Conservation (phyloP, 2,329 filamentous ascomycete genomes). For the Claviceps sp. region DNA sequence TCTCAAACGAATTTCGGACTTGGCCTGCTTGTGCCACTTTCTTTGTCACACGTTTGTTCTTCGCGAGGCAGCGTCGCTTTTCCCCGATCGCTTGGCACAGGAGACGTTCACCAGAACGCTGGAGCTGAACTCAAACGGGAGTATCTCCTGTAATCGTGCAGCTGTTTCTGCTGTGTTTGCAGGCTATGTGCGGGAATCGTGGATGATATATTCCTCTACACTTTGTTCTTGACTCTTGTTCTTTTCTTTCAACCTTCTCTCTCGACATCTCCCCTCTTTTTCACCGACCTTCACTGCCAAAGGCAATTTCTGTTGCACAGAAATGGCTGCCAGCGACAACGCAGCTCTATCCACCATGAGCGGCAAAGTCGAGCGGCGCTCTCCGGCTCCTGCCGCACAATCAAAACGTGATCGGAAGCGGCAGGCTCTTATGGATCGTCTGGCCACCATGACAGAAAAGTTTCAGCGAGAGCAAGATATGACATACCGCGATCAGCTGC, state of each 20-base stretch:
- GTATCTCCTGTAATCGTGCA: not conserved
- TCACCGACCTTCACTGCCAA: not conserved
- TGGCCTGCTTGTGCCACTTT: not conserved
- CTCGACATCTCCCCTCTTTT: not conserved
- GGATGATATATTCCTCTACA: not conserved
- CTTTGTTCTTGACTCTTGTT: not conserved
- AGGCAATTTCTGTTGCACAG: not conserved
- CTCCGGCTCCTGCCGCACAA: constrained; percentile 26
- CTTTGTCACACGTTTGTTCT: not conserved
- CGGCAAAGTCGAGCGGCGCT: constrained; percentile 23
- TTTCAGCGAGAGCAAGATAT: constrained; percentile 71
- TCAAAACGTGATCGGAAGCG: constrained; percentile 89
- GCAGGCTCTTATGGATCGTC: constrained; percentile 66
- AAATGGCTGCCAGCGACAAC: constrained; percentile 28
- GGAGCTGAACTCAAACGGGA: not conserved
- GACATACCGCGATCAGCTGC: constrained; percentile 78
- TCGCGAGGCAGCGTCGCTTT: not conserved
- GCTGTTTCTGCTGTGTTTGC: not conserved
- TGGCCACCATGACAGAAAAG: constrained; percentile 60
- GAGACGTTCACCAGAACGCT: not conserved
- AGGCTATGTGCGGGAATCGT: not conserved
- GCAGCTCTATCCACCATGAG: constrained; percentile 18
- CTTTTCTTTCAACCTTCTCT: not conserved
- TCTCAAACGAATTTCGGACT: not conserved
- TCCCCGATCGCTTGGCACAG: not conserved